These are phyloP conservation scores for Sistotremastrum niveocremeum DNA, from an alignment of 768 basidiomycete genomes.

Conservation along the genomic window DNA sequence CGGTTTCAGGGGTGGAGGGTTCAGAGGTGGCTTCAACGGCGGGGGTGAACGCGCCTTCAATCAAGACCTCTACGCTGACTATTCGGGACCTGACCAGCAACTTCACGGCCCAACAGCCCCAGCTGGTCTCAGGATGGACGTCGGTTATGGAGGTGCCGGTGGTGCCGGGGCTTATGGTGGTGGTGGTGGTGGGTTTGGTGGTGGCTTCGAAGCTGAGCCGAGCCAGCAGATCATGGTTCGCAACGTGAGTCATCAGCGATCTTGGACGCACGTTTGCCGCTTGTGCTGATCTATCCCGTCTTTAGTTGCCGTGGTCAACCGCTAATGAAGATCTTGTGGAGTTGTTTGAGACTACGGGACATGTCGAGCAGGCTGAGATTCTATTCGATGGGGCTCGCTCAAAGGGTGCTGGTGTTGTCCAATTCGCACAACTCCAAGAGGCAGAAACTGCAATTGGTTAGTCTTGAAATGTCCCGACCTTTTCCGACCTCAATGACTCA, in stretches of 20 bases:
- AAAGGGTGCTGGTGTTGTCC: conserved; percentile 92
- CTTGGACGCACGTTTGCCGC: not conserved
- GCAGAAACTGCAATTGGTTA: conserved; percentile 88
- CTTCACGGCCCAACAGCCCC: conserved; percentile 10
- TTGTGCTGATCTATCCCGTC: not conserved
- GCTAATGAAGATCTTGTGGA: conserved; percentile 98
- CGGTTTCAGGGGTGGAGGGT: conserved; percentile 24
- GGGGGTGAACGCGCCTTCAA: conserved; percentile 59
- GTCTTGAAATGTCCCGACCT: conserved; percentile 10
- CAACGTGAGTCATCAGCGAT: conserved; percentile 56
- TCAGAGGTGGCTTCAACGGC: conserved; percentile 41
- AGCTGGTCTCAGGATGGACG: conserved; percentile 23
- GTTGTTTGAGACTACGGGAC: conserved; percentile 93
- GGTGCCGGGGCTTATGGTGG: conserved; percentile 24
- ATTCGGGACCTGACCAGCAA: conserved; percentile 73
- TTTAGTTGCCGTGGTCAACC: conserved; percentile 93
- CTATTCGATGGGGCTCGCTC: conserved; percentile 84
- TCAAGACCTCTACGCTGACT: conserved; percentile 85
- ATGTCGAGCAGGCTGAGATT: conserved; percentile 90
- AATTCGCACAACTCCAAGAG: conserved; percentile 76
- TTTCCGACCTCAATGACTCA: not conserved
- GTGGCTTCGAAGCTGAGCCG: conserved; percentile 53
- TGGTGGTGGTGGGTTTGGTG: conserved; percentile 22
- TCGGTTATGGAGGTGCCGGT: conserved; percentile 25
- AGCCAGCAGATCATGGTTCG: conserved; percentile 97